A percentile compares a stretch with the other conserved stretches of the same genome.
Evolutionary conservation across 2,329 filamentous ascomycete species (phyloP).

Genomic region (Colletotrichum sp.): DNA sequence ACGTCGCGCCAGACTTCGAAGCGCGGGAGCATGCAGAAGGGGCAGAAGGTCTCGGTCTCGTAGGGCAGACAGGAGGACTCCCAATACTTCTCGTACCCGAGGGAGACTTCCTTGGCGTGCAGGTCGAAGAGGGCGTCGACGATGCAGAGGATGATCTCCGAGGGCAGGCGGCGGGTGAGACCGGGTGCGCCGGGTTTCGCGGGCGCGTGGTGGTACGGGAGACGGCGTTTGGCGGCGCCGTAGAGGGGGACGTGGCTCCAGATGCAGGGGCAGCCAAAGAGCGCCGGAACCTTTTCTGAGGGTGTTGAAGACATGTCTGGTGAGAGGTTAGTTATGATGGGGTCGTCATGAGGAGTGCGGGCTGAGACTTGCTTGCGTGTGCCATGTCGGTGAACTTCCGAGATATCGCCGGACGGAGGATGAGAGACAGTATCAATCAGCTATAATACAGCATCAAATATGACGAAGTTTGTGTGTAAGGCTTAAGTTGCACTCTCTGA

Average conservation of each 20-base stretch:
- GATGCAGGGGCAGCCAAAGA: conserved; percentile 16
- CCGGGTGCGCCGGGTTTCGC: neutral
- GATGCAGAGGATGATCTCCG: conserved; percentile 18
- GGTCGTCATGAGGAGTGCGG: neutral
- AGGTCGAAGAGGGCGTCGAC: conserved; percentile 17
- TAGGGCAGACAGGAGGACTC: conserved; percentile 18
- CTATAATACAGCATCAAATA: neutral
- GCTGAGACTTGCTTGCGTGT: neutral
- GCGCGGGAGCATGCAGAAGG: conserved; percentile 20
- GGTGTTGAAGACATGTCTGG: neutral
- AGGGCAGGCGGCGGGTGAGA: neutral
- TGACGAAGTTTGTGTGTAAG: rapidly evolving
- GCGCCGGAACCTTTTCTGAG: conserved; percentile 4
- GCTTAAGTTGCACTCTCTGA: neutral
- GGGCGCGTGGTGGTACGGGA: neutral
- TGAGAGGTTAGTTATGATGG: neutral
- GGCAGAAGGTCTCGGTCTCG: conserved; percentile 8
- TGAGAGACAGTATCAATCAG: neutral
- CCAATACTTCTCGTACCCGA: conserved; percentile 19
- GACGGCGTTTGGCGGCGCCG: neutral
- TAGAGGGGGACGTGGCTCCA: conserved; percentile 20
- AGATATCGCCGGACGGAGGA: neutral
- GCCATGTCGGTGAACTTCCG: neutral
- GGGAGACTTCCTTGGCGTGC: conserved; percentile 1
- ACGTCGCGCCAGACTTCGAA: conserved; percentile 19